Conservation (phyloP, 257 asterid species). For the Solanum piurae region DNA sequence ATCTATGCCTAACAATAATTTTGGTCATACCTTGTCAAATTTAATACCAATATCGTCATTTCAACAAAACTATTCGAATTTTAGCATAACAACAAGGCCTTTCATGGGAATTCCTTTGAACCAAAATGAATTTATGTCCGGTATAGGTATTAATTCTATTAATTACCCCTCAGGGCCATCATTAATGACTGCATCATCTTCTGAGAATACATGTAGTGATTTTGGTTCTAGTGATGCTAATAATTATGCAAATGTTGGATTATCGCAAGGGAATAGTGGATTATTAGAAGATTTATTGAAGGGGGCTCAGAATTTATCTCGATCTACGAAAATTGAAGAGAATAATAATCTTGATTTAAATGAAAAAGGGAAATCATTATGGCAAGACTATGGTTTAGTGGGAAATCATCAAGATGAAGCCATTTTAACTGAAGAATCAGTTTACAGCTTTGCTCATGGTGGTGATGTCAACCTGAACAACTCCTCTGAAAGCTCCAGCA, state of each 20-base stretch:
- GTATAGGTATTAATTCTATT: neutral
- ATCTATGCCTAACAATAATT: conserved; percentile 1
- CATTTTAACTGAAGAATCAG: conserved; percentile 9
- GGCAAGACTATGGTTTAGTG: conserved; percentile 1
- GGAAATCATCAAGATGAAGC: neutral
- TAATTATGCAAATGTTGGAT: conserved; percentile 13
- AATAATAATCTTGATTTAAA: neutral
- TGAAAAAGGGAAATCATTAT: neutral
- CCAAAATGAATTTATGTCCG: neutral
- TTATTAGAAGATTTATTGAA: conserved; percentile 43
- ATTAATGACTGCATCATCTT: conserved; percentile 20
- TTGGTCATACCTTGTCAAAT: conserved; percentile 1
- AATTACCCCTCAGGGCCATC: conserved; percentile 38
- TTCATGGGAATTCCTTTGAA: neutral
- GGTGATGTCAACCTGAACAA: conserved; percentile 12
- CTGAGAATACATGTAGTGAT: conserved; percentile 10
- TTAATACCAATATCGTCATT: conserved; percentile 13
- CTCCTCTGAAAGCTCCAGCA: conserved; percentile 14
- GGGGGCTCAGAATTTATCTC: conserved; percentile 23
- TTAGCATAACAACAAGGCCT: neutral
- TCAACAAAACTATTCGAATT: conserved; percentile 12
- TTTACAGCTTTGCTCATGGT: conserved; percentile 1
- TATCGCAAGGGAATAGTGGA: conserved; percentile 24
- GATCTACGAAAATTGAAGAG: neutral
- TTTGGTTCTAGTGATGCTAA: conserved; percentile 25